These are phyloP conservation scores for Gynandropsis gynandra DNA, from an alignment of 345 rosid genomes.

Conservation along the genomic window DNA sequence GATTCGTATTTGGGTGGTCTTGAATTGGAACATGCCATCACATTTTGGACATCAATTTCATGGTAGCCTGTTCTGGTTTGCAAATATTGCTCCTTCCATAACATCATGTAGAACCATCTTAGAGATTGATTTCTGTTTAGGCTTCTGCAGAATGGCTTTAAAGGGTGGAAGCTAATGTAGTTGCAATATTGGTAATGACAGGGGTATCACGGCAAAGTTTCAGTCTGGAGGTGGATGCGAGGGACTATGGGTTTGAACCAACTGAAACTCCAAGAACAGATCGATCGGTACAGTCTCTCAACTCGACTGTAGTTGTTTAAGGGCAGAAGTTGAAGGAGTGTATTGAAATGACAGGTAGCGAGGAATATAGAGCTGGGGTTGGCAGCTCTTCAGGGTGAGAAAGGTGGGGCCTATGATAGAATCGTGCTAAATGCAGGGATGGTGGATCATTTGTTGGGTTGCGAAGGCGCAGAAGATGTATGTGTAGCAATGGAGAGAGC, in stretches of 20 bases:
- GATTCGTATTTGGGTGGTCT: conserved; percentile 5
- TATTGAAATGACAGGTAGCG: conserved; percentile 32
- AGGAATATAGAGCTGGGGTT: conserved; percentile 87
- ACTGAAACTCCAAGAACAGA: conserved; percentile 86
- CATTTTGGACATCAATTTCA: neutral
- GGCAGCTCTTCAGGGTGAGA: conserved; percentile 67
- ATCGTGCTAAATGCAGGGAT: conserved; percentile 85
- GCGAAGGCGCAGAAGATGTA: conserved; percentile 72
- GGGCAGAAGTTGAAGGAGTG: conserved; percentile 1
- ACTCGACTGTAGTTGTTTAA: neutral
- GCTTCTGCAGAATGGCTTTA: too few species aligned
- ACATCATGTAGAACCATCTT: neutral
- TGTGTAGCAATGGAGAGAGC: conserved; percentile 69
- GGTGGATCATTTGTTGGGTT: conserved; percentile 82
- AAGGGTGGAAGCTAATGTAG: too few species aligned
- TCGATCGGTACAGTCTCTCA: conserved; percentile 57
- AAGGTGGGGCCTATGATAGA: conserved; percentile 87
- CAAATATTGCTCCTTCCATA: neutral
- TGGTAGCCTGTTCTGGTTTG: neutral
- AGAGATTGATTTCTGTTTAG: too few species aligned
- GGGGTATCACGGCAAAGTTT: conserved; percentile 77
- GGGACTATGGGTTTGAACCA: conserved; percentile 80
- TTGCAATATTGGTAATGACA: conserved; percentile 27
- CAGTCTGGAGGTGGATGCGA: conserved; percentile 75
- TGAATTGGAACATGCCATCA: neutral